Base-by-base conservation (phyloP, 2,329 filamentous ascomycete species). In the Epichloe baconii region DNA sequence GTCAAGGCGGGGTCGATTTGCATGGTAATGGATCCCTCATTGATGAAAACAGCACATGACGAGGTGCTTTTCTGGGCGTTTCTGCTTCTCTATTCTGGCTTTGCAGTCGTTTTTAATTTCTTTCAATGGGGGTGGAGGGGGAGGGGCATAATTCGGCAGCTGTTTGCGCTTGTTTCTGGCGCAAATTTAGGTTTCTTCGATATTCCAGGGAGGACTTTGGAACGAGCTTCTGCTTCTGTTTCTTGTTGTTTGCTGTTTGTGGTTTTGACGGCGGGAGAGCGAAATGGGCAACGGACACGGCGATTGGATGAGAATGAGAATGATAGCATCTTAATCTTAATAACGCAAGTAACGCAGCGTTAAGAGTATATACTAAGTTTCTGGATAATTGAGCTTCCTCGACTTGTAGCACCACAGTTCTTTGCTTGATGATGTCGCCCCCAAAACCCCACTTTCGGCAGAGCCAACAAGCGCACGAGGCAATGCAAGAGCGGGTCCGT, bases 271-370 rank as follows among this genome's bases (percentile, higher is more conserved):
- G 1, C 26, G 21, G 5, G 45, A 40, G 41, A 34, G 38, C 40
- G 48, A 34, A 40, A 35, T 14, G 6, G 44, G 17, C 12, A 37
- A 49, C 42, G 50, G 46, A 52, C 17, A 48, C 40, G 23, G 45
- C 45, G 47, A 49, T 40, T 38, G 41, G 38, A 49, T 37, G 48
- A 49, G 41, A 44, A 49, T 49, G 48, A 49, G 41, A 44, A 49
- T 49, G 48, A 49, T 44, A 44, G 19, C 40, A 49, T 44, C 19
- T 49, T 44, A 40, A 37, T 37, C 34, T 49, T 44, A 44, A 37
- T 37, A 44, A 44, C 14, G 42, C 8, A 15, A 44, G 31, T 37
- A 44, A 44, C 6, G 42, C 15, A 15, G 19, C 42, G 15, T 19
- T n/a, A 21, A 21, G 40, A 42, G 21, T 15, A 42, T 23, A 7